A percentile compares a stretch with the other conserved stretches of the same genome.
phyloP scores from a whole-genome alignment of 495 filamentous ascomycete genomes.

The Thermothielavioides terrestris region DNA sequence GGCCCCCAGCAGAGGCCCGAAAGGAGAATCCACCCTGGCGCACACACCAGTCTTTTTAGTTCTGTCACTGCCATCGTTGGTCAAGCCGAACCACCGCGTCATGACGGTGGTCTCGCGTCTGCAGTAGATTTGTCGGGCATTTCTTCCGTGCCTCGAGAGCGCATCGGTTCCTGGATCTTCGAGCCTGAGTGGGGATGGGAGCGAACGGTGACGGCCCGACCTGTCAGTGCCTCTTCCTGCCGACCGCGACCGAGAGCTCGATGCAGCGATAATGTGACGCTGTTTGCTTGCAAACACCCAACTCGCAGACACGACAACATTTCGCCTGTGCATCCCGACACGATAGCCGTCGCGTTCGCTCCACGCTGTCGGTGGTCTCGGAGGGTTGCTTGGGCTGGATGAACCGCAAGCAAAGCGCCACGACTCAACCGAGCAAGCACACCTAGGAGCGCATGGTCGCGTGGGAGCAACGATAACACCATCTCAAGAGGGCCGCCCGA shows the following conservation, averaged over 20 bases:
- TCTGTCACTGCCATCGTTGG: constrained; percentile 4
- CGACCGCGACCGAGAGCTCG: constrained; percentile 15
- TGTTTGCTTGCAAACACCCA: constrained; percentile 11
- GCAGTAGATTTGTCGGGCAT: constrained; percentile 6
- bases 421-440: not conserved
- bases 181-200: constrained; percentile 18
- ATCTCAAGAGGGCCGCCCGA: not conserved
- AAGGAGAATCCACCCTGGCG: constrained; percentile 11
- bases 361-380: not conserved
- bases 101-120: constrained; percentile 16
- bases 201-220: constrained; percentile 8
- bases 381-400: constrained; percentile 9
- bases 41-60: constrained; percentile 25
- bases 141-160: not conserved
- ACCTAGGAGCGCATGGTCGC: constrained; percentile 3
- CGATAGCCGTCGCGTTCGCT: not conserved
- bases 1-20: not conserved
- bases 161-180: not conserved
- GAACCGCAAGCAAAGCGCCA: constrained; percentile 7
- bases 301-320: constrained; percentile 3
- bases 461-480: not conserved
- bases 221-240: constrained; percentile 3
- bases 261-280: constrained; percentile 24
- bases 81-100: not conserved
- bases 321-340: not conserved